Percentiles rank a stretch among this genome's conserved stretches.
Conservation (phyloP, 1,284 basidiomycete species). For the Cutaneotrichosporon sp. region DNA sequence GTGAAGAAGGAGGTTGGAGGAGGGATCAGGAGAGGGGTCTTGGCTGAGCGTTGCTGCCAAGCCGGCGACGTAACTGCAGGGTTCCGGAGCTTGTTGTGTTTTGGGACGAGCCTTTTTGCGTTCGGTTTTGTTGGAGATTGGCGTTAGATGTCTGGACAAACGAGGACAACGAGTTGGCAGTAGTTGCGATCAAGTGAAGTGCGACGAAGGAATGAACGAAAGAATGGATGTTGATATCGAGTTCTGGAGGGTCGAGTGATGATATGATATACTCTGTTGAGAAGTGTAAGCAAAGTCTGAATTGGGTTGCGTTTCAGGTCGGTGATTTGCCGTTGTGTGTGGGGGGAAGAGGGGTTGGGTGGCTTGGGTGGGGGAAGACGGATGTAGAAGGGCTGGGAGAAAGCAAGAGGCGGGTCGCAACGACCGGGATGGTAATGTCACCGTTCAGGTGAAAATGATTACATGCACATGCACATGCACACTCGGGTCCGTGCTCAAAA, state of each 20-base stretch:
- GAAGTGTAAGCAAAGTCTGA: too few species aligned
- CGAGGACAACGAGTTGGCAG: too few species aligned
- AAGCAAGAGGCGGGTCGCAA: not conserved
- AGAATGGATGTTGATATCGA: not conserved
- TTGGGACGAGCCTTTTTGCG: not conserved
- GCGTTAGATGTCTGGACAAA: not conserved
- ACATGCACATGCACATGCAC: not conserved
- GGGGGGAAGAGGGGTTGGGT: not conserved
- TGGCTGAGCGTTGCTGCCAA: not conserved
- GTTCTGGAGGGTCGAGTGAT: too few species aligned
- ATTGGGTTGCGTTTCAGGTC: too few species aligned
- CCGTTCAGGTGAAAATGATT: not conserved
- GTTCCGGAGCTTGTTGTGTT: not conserved
- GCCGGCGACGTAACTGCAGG: not conserved
- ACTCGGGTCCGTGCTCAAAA: not conserved
- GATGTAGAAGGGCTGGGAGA: not conserved
- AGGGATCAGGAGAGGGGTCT: not conserved
- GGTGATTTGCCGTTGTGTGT: not conserved
- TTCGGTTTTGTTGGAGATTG: not conserved
- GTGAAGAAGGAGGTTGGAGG: not conserved
- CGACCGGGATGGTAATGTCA: not conserved
- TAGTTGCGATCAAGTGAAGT: not conserved
- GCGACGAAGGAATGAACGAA: not conserved
- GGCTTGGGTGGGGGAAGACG: not conserved
- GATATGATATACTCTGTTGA: too few species aligned